A percentile compares a stretch with the other conserved stretches of the same genome.
phyloP scores from a whole-genome alignment of 805 yeast genomes.

The Clavispora vitiphila region DNA sequence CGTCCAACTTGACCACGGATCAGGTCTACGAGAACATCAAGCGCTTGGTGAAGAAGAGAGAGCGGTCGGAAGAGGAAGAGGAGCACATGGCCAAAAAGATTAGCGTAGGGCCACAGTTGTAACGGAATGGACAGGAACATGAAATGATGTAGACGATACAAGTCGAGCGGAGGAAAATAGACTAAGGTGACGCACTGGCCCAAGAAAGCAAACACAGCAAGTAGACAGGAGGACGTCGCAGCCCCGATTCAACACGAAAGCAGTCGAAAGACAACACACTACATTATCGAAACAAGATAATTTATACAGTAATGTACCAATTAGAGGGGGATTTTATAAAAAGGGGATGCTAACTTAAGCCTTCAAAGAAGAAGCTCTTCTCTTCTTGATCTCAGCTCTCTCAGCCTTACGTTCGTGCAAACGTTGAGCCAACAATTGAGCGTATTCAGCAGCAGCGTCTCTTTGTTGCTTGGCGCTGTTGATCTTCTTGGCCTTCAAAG shows the following conservation, averaged over 20 bases:
- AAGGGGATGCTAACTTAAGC: conserved; percentile 46
- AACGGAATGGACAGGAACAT: neutral
- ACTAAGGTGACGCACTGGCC: too few relatives aligned
- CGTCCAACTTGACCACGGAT: conserved; percentile 47
- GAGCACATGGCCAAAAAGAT: conserved; percentile 5
- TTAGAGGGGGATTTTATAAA: conserved; percentile 11
- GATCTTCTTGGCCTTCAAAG: conserved; percentile 86
- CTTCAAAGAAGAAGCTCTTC: conserved; percentile 99
- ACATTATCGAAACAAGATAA: conserved; percentile 12
- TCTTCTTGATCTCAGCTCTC: conserved; percentile 97
- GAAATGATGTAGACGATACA: too few relatives aligned
- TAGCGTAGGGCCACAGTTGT: conserved; percentile 1
- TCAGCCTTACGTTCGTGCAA: conserved; percentile 97
- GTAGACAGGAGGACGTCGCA: too few relatives aligned
- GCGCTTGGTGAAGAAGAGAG: conserved; percentile 33
- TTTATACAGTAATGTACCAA: conserved; percentile 14
- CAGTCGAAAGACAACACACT: too few relatives aligned
- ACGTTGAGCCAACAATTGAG: conserved; percentile 97
- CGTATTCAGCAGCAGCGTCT: conserved; percentile 99
- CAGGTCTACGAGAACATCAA: conserved; percentile 63
- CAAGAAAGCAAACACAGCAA: too few relatives aligned
- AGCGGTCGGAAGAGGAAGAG: conserved; percentile 10
- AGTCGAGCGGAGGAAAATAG: too few relatives aligned
- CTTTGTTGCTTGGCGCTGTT: conserved; percentile 97
- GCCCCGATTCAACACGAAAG: too few relatives aligned